A percentile compares a stretch with the other conserved stretches of the same genome.
Evolutionary conservation across 2,329 filamentous ascomycete species (phyloP).

Genomic region (Arachnopeziza araneosa): DNA sequence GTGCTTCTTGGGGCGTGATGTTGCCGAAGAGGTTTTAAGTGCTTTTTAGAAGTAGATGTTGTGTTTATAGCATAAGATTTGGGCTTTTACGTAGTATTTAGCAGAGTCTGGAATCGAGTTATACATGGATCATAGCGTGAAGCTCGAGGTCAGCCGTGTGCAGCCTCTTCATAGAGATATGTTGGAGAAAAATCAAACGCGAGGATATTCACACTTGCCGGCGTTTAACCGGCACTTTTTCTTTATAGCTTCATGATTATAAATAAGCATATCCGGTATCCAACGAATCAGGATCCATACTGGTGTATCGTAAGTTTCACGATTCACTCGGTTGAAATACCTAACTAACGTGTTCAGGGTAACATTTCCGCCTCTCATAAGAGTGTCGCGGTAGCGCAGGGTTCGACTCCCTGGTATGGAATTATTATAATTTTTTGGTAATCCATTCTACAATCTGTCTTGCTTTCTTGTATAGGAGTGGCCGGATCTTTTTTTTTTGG

Average conservation of each 20-base stretch:
- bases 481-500: not conserved
- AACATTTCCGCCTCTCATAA: slow-evolving; percentile 1
- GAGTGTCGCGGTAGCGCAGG: not conserved
- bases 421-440: not conserved
- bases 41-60: too few relatives aligned
- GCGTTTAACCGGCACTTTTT: too few relatives aligned
- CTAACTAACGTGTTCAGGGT: not conserved
- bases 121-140: too few relatives aligned
- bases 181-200: too few relatives aligned
- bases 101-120: too few relatives aligned
- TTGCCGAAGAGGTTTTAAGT: too few relatives aligned
- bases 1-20: too few relatives aligned
- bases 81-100: too few relatives aligned
- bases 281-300: not conserved
- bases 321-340: not conserved
- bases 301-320: slow-evolving; percentile 1
- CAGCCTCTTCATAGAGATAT: too few relatives aligned
- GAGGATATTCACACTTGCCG: too few relatives aligned
- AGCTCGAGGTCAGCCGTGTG: too few relatives aligned
- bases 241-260: not conserved
- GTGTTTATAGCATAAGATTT: too few relatives aligned
- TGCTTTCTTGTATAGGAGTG: not conserved
- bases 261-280: not conserved
- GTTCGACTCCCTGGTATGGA: slow-evolving; percentile 2
- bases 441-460: not conserved